A percentile compares a stretch with the other conserved stretches of the same genome.
Conservation (phyloP, 129 eudicot species). For the Silybum marianum region DNA sequence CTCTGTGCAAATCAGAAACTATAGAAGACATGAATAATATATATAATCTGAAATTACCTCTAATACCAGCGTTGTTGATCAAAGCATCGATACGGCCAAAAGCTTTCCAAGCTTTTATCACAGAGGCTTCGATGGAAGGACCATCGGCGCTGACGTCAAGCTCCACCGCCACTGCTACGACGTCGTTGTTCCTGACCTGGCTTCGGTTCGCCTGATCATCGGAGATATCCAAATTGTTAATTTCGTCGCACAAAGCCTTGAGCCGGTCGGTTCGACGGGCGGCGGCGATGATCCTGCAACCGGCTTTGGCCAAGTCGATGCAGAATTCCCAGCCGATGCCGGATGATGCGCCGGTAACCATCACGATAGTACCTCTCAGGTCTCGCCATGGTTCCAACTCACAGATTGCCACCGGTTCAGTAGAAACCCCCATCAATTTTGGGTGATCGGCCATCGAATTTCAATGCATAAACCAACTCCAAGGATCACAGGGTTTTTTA, state of each 20-base stretch:
- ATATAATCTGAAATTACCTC: conserved; percentile 24
- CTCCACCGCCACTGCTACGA: conserved; percentile 40
- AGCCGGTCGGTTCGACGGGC: conserved; percentile 46
- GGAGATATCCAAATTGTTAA: conserved; percentile 13
- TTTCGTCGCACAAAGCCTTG: conserved; percentile 38
- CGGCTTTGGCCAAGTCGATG: conserved; percentile 45
- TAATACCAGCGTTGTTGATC: conserved; percentile 50
- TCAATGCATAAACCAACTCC: not conserved
- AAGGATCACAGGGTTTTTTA: not conserved
- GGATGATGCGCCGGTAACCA: conserved; percentile 54
- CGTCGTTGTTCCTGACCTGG: not conserved
- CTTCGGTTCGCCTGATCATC: not conserved
- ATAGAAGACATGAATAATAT: not conserved
- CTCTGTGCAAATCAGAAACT: not conserved
- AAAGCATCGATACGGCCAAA: conserved; percentile 51
- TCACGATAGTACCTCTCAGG: conserved; percentile 40
- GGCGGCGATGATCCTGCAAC: conserved; percentile 44
- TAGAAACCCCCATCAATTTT: conserved; percentile 8
- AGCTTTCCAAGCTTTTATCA: conserved; percentile 38
- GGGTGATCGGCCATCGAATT: not conserved
- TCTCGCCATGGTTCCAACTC: conserved; percentile 27
- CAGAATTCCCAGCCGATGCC: conserved; percentile 48
- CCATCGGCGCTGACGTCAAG: conserved; percentile 40
- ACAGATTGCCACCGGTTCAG: not conserved
- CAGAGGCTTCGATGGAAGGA: conserved; percentile 28